These are phyloP conservation scores for Leucosporidium scottii DNA, from an alignment of 768 basidiomycete species.

Conservation along the genomic window DNA sequence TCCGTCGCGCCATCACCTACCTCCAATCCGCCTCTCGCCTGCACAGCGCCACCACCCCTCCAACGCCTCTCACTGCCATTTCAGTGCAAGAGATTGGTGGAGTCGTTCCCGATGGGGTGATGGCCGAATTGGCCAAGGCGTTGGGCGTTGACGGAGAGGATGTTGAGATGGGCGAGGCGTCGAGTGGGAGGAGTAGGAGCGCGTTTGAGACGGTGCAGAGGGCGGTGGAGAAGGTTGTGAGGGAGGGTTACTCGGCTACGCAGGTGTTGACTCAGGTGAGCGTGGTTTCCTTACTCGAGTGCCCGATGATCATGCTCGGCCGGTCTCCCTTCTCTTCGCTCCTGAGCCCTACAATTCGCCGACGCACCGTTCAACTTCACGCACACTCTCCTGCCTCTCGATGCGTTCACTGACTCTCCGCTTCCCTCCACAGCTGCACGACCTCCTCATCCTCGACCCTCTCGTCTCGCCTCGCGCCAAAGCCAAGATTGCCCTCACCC, in stretches of 20 bases:
- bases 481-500: conserved; percentile 65
- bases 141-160: conserved; percentile 58
- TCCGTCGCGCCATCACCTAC: conserved; percentile 94
- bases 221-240: conserved; percentile 66
- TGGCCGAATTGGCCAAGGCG: conserved; percentile 60
- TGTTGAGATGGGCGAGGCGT: conserved; percentile 51
- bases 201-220: conserved; percentile 50
- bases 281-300: neutral
- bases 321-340: no score
- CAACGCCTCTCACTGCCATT: conserved; percentile 55
- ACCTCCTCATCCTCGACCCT: conserved; percentile 75
- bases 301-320: neutral
- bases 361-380: neutral
- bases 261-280: conserved; percentile 81
- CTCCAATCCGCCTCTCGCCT: conserved; percentile 90
- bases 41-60: conserved; percentile 46
- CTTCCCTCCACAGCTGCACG: conserved; percentile 62
- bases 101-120: conserved; percentile 70
- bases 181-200: conserved; percentile 44
- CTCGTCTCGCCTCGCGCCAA: conserved; percentile 74
- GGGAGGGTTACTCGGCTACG: conserved; percentile 86
- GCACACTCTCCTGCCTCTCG: neutral
- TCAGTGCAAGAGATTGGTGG: conserved; percentile 97
- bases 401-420: neutral
- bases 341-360: no score